phyloP scores from a whole-genome alignment of 768 basidiomycete species.

The Ramaria sp. region DNA sequence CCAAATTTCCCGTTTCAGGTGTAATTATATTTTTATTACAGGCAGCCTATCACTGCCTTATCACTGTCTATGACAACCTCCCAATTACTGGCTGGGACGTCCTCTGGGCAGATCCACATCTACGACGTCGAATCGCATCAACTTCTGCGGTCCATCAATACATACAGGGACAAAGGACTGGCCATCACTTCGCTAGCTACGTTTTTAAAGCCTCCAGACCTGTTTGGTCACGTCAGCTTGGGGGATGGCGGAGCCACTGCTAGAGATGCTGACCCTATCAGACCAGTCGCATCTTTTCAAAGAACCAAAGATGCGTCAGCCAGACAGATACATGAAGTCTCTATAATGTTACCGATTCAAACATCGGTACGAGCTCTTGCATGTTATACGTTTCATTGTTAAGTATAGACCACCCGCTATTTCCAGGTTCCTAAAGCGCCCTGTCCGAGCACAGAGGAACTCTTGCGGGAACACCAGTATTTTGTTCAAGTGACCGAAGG shows the following conservation, averaged over 20 bases:
- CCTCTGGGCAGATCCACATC: slow-evolving; percentile 58
- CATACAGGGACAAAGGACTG: slow-evolving; percentile 44
- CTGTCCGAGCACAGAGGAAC: slow-evolving; percentile 39
- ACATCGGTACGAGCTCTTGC: slow-evolving; percentile 26
- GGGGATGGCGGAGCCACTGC: slow-evolving; percentile 23
- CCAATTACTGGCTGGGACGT: slow-evolving; percentile 74
- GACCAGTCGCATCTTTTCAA: slow-evolving; percentile 60
- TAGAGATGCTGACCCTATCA: slow-evolving; percentile 54
- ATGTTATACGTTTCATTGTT: not conserved
- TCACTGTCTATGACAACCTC: slow-evolving; percentile 70
- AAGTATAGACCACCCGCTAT: no score
- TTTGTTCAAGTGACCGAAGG: slow-evolving; percentile 40
- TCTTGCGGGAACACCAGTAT: slow-evolving; percentile 54
- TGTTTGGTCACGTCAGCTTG: slow-evolving; percentile 70
- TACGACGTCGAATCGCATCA: slow-evolving; percentile 91
- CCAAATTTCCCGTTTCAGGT: not conserved
- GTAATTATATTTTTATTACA: slow-evolving; percentile 21
- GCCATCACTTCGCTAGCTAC: slow-evolving; percentile 66
- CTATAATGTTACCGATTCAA: slow-evolving; percentile 45
- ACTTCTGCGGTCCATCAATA: slow-evolving; percentile 67
- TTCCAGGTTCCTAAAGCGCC: slow-evolving; percentile 8
- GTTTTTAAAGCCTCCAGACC: slow-evolving; percentile 78
- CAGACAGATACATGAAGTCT: slow-evolving; percentile 61
- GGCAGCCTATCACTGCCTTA: slow-evolving; percentile 63
- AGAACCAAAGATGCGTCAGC: slow-evolving; percentile 57